These are phyloP conservation scores for Blastocystis sp. DNA, from an alignment of 352 stramenopile species.

Conservation along the genomic window DNA sequence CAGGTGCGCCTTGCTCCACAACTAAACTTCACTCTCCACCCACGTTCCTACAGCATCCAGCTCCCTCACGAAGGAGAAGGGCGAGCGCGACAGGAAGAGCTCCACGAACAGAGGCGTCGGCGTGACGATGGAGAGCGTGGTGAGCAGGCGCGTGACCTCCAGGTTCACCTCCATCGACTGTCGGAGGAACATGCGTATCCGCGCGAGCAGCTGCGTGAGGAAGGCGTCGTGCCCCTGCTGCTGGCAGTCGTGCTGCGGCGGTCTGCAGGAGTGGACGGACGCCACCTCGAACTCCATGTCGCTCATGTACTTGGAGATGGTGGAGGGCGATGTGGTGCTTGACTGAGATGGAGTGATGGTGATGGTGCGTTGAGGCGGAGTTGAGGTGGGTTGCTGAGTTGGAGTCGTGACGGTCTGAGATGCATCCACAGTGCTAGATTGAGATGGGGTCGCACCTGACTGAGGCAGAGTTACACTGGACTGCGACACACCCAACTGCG, in stretches of 20 bases:
- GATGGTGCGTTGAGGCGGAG: too few relatives aligned
- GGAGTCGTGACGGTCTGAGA: too few relatives aligned
- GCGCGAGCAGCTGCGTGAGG: constrained; percentile 3
- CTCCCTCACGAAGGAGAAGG: constrained; percentile 16
- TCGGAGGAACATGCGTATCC: constrained; percentile 31
- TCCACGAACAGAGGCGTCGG: neutral
- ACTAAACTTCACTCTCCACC: neutral
- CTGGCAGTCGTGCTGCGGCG: neutral
- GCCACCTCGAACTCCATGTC: neutral
- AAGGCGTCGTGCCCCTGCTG: neutral
- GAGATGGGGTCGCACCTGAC: neutral
- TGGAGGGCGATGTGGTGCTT: too few relatives aligned
- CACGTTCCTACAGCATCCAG: neutral
- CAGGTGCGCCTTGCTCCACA: constrained; percentile 43
- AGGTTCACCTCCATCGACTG: constrained; percentile 63
- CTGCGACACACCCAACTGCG: neutral
- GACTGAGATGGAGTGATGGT: too few relatives aligned
- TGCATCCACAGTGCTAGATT: too few relatives aligned
- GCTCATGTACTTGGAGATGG: too few relatives aligned
- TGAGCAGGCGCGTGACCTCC: constrained; percentile 36
- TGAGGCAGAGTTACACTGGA: neutral
- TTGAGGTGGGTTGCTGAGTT: too few relatives aligned
- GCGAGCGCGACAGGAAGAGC: constrained; percentile 21
- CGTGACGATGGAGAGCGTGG: constrained; percentile 21
- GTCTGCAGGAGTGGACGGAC: neutral